Evolutionary conservation across 1,284 basidiomycete genomes (phyloP), one percentile per base, ranked within the genome.

Genomic region (Naganishia cerealis): DNA sequence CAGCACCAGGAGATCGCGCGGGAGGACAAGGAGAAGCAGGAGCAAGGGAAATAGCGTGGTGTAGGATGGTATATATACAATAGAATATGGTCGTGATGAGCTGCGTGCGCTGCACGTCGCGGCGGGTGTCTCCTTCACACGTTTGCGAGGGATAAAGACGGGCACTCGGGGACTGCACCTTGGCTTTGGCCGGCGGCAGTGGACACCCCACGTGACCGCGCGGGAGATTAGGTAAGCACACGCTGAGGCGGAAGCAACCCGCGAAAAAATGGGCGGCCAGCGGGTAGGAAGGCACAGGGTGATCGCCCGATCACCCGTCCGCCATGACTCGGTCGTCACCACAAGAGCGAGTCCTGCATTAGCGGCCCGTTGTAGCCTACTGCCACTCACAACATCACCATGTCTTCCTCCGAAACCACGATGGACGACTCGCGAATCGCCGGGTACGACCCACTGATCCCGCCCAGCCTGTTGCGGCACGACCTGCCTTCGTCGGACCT

Each of bases 381-480:
- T 67, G 66, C 43, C 57, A 39, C 29, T 59, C 21, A 48, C 66
- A 15, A 59, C 39, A 29, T 8, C 65, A 67, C 38, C 9, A 58
- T 57, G 56, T 24, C 66, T 29, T 42, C 59, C 8, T 42, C 59
- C 8, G 50, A 63, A 57, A 33, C 59, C 13, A 33, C 42, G 40
- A 58, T 71, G 50, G 70, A 71, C 58, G 70, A 71, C 59, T 65
- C 66, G 33, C 57, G 70, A 42, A 71, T 71, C 57, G 57, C 57
- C 3, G 70, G 67, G 90, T 95, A 95, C 80, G 93, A 96, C 76
- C 94, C 94, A 9, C 86, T 97, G 50, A 88, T 95, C 71, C 91
- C 94, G 75, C 94, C 94, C 21, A 90, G 90, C 0, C 84, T 96
- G 63, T 87, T 97, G 58, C 86, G 90, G 71, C 89, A 93, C 73